Evolutionary conservation across 148 eudicot genomes (phyloP), one percentile per base, ranked within the genome.

Genomic region (Limonium bicolor): DNA sequence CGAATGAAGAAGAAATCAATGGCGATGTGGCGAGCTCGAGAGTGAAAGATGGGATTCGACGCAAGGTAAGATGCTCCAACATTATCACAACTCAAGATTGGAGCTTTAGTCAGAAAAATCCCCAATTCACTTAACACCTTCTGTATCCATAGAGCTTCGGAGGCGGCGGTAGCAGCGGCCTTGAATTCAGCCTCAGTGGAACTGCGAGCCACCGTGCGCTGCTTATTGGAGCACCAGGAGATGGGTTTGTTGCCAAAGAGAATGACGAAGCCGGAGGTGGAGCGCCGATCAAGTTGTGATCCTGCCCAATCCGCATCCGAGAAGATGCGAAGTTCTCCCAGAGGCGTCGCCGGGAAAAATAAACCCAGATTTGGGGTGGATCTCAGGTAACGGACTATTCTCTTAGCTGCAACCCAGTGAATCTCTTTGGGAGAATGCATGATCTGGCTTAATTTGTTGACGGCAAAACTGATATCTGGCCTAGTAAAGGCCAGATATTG

Each of bases 211-310:
- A 49, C 32, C 4, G 53, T 49, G 15, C 24, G 7, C 20, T 36
- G 20, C 40, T 36, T 36, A 2, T 7, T 36, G 40, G 40, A 36
- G 19, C 40, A 36, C 40, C 40, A 36, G 15, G 40, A 15, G 40
- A 36, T 36, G 2, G 40, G 20, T 10, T 18, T 32, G 4, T 49
- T 20, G 22, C 23, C 13, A 1, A 49, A 33, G 29, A 32, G 35
- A 12, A 49, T 21, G 22, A 49, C 14, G 7, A 32, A 41, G 16
- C 31, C 29, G 13, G 53, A 32, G n/a, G 53, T 33, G 41, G n/a
- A n/a, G n/a, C n/a, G n/a, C n/a, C n/a, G n/a, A n/a, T n/a, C n/a
- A n/a, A n/a, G n/a, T n/a, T n/a, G n/a, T n/a, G n/a, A n/a, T n/a
- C n/a, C n/a, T n/a, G n/a, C n/a, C n/a, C n/a, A n/a, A n/a, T n/a